These are phyloP conservation scores for Mycena haematopus DNA, from an alignment of 768 basidiomycete species.

Conservation along the genomic window DNA sequence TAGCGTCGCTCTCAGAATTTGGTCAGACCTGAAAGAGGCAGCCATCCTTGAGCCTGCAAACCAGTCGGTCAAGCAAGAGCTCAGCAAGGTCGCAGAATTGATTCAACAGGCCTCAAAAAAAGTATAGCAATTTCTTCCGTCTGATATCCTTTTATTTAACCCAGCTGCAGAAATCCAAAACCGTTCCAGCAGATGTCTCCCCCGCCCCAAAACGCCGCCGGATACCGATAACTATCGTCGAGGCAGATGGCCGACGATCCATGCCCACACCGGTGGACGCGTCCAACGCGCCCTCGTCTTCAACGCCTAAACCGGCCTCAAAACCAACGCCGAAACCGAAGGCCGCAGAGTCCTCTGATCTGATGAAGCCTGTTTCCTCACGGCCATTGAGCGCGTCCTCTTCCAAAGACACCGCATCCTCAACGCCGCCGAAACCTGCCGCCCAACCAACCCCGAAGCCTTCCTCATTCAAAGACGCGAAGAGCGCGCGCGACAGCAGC, in stretches of 20 bases:
- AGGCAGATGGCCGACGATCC: slow-evolving; percentile 21
- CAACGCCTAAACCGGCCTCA: slow-evolving; percentile 12
- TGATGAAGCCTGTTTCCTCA: slow-evolving; percentile 50
- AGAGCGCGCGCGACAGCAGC: slow-evolving; percentile 56
- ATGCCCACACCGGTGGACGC: slow-evolving; percentile 19
- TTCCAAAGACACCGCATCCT: background rate
- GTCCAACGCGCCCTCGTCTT: slow-evolving; percentile 9
- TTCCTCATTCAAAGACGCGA: slow-evolving; percentile 66
- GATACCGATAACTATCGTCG: slow-evolving; percentile 47
- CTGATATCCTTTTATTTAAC: background rate
- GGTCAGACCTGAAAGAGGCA: slow-evolving; percentile 65
- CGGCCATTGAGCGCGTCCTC: slow-evolving; percentile 35
- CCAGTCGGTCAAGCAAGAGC: slow-evolving; percentile 64
- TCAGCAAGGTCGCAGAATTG: slow-evolving; percentile 55
- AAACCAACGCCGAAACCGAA: slow-evolving; percentile 3
- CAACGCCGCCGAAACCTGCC: slow-evolving; percentile 4
- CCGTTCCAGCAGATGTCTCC: slow-evolving; percentile 25
- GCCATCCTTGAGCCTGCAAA: slow-evolving; percentile 71
- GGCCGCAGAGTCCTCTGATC: slow-evolving; percentile 25
- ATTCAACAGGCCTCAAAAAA: slow-evolving; percentile 45
- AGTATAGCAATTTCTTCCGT: slow-evolving; percentile 28
- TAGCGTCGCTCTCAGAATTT: slow-evolving; percentile 5
- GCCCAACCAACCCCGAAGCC: slow-evolving; percentile 28
- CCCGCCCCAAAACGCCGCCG: slow-evolving; percentile 55
- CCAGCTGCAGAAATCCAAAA: slow-evolving; percentile 36